phyloP scores from a whole-genome alignment of 164 flowering plant species.

The Malania oleifera region DNA sequence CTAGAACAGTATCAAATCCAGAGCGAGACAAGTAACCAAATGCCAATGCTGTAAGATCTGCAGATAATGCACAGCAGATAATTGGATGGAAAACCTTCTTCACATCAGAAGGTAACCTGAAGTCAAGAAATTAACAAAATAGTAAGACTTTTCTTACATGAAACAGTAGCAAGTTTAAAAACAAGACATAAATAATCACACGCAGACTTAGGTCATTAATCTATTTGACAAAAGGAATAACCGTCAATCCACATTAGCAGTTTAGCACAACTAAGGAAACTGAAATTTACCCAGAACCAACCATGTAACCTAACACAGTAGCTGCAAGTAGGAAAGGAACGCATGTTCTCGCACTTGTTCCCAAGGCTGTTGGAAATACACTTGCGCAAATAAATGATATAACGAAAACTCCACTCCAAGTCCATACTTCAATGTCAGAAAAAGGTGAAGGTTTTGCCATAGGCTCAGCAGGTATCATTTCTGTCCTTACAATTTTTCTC shows the following conservation, averaged over 20 bases:
- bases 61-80: slow-evolving; percentile 77
- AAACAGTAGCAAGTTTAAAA: slow-evolving; percentile 1
- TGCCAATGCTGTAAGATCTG: slow-evolving; percentile 76
- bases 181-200: neutral
- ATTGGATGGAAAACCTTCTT: slow-evolving; percentile 92
- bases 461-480: slow-evolving; percentile 85
- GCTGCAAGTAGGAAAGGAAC: slow-evolving; percentile 90
- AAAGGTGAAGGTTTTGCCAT: slow-evolving; percentile 85
- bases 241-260: neutral
- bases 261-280: neutral
- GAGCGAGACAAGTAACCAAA: slow-evolving; percentile 66
- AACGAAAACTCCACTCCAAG: slow-evolving; percentile 66
- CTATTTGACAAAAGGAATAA: neutral
- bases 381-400: slow-evolving; percentile 55
- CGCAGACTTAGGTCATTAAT: neutral
- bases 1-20: slow-evolving; percentile 81
- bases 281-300: slow-evolving; percentile 73
- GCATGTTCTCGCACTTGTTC: slow-evolving; percentile 79
- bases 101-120: slow-evolving; percentile 67
- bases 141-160: neutral
- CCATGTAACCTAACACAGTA: slow-evolving; percentile 84
- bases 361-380: slow-evolving; percentile 58
- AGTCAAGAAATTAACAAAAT: slow-evolving; percentile 11
- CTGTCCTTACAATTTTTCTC: slow-evolving; percentile 78
- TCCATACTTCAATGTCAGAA: slow-evolving; percentile 54